These are phyloP conservation scores for Penicillium coffeae DNA, from an alignment of 495 filamentous ascomycete genomes.

Conservation along the genomic window DNA sequence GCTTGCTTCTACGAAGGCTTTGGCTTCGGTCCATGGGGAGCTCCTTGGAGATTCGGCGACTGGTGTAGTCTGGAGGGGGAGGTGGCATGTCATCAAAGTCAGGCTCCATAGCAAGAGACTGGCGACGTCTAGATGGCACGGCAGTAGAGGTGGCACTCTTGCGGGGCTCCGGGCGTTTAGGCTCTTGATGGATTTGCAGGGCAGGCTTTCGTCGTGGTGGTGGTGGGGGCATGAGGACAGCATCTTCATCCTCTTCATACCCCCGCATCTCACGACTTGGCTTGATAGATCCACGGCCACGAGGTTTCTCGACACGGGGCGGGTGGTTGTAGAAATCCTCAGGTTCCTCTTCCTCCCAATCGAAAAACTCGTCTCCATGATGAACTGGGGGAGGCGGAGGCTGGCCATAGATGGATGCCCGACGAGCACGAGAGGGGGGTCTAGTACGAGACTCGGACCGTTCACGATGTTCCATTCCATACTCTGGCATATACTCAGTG, in stretches of 20 bases:
- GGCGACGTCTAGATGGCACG: slow-evolving; percentile 28
- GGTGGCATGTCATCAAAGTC: slow-evolving; percentile 18
- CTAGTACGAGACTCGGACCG: slow-evolving; percentile 32
- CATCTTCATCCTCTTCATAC: slow-evolving; percentile 37
- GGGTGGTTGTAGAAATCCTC: slow-evolving; percentile 16
- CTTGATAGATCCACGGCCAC: slow-evolving; percentile 9
- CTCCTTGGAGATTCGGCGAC: slow-evolving; percentile 28
- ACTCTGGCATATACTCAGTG: slow-evolving; percentile 23
- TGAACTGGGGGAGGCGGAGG: slow-evolving; percentile 17
- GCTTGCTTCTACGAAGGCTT: slow-evolving; percentile 28
- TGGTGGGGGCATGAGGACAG: slow-evolving; percentile 40
- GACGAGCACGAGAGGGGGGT: slow-evolving; percentile 29
- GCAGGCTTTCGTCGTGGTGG: slow-evolving; percentile 25
- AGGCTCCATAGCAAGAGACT: slow-evolving; percentile 33
- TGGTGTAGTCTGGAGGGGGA: slow-evolving; percentile 12
- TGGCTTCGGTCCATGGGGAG: slow-evolving; percentile 30
- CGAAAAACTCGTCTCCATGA: slow-evolving; percentile 23
- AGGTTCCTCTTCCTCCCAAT: slow-evolving; percentile 28
- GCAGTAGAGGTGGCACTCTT: slow-evolving; percentile 26
- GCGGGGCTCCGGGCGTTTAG: slow-evolving; percentile 20
- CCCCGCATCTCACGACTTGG: slow-evolving; percentile 10
- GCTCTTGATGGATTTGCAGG: slow-evolving; percentile 35
- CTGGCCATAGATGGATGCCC: slow-evolving; percentile 31
- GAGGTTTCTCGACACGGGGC: slow-evolving; percentile 1
- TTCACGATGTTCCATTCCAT: slow-evolving; percentile 18